A percentile compares a stretch with the other conserved stretches of the same genome.
phyloP scores from a whole-genome alignment of 352 stramenopile genomes.

The Phytophthora cryptogea region DNA sequence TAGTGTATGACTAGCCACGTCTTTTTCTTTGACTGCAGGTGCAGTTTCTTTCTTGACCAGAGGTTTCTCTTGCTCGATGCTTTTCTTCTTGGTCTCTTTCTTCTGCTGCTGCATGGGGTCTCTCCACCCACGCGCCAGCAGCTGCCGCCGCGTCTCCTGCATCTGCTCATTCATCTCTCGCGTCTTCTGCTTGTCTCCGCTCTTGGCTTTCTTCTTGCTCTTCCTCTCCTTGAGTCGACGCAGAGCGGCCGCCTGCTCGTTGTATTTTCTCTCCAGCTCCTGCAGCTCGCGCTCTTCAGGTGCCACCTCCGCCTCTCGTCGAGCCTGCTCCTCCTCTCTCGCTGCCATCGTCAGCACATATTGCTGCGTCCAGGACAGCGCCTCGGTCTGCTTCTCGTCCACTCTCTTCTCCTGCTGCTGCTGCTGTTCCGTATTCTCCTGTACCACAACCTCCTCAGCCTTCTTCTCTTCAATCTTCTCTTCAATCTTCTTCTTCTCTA shows the following conservation, averaged over 20 bases:
- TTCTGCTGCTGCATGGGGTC: constrained; percentile 48
- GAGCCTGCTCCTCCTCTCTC: constrained; percentile 47
- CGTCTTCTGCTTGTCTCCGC: constrained; percentile 39
- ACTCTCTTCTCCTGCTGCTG: constrained; percentile 25
- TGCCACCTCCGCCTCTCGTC: constrained; percentile 39
- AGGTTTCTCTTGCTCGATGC: constrained; percentile 28
- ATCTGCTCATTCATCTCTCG: constrained; percentile 48
- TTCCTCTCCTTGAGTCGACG: constrained; percentile 56
- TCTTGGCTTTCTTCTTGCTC: constrained; percentile 64
- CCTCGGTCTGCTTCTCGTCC: constrained; percentile 21
- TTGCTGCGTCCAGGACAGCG: constrained; percentile 76
- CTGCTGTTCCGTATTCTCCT: constrained; percentile 8
- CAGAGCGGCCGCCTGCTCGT: constrained; percentile 35
- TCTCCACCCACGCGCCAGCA: constrained; percentile 52
- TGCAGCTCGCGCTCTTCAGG: constrained; percentile 43
- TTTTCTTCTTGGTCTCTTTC: constrained; percentile 51
- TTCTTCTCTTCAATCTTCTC: constrained; percentile 5
- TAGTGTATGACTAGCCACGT: neutral
- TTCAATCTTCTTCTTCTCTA: constrained; percentile 1
- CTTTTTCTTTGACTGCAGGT: neutral
- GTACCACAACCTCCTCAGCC: constrained; percentile 1
- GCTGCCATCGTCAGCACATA: constrained; percentile 68
- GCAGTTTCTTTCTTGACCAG: neutral
- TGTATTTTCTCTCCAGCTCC: constrained; percentile 58
- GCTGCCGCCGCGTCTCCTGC: constrained; percentile 42